Evolutionary conservation across 2,329 filamentous ascomycete genomes (phyloP), one percentile per base, ranked within the genome.

Genomic region (Tympanopsis confertula): DNA sequence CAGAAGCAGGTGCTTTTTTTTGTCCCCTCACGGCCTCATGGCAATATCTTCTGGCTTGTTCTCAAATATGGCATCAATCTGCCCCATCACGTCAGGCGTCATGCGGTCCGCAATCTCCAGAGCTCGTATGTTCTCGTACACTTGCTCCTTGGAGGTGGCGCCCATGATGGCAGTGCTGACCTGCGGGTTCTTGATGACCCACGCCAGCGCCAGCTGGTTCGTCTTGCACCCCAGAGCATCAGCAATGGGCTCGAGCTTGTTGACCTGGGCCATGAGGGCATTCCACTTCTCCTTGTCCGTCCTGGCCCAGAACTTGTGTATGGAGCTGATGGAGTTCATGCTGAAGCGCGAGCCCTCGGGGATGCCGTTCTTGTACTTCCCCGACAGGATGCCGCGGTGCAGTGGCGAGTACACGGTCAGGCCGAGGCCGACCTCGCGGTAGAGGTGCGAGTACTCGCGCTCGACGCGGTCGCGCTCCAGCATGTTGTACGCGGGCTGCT

Each of bases 401-500:
- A 83, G 57, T 2, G 78, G 78, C 3, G 68, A 75, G 57, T 71
- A 82, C 41, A 72, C 69, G 12, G 78, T 82, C 28, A 81, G 59
- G 3, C 78, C 78, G 1, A 76, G 62, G 5, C 74, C 72, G 39
- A 68, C 60, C 42, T 78, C 66, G 30, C 70, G 62, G 56, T 78
- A 82, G 19, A 82, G 59, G 42, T 71, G 68, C 35, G 63, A 60
- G 51, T 68, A 81, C 48, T 82, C 76, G 37, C 59, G 59, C 59
- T 82, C 78, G n/a, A 82, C 74, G 49, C 71, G 72, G 44, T 73
- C 58, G 18, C 77, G 69, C 33, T 59, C 59, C 13, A 82, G 63
- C 57, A 81, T 69, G 58, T 78, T 81, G 59, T 82, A 82, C 37
- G 70, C 62, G 1, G 77, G 77, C 58, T 83, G 78, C 56, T 82